These are phyloP conservation scores for Gaertneriomyces sp. DNA, from an alignment of 192 early-diverging fungal genomes.

Conservation along the genomic window DNA sequence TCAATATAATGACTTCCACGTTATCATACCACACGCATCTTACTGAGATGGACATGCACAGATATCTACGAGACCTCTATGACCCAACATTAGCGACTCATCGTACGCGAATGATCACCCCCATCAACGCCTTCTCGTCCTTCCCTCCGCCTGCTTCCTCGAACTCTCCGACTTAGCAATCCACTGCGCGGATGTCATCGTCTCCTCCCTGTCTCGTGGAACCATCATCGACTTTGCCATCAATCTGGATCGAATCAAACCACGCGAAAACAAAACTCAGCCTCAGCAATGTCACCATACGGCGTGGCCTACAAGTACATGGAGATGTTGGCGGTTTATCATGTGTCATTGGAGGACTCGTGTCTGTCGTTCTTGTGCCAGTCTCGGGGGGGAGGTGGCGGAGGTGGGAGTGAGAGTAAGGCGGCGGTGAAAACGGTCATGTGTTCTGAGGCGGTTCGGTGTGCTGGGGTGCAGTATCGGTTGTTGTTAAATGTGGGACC, in stretches of 20 bases:
- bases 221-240: conserved; percentile 24
- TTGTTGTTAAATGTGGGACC: conserved; percentile 28
- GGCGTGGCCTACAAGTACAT: conserved; percentile 1
- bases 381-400: too few relatives aligned
- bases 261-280: too few relatives aligned
- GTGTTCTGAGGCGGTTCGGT: conserved; percentile 31
- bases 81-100: background rate
- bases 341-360: too few relatives aligned
- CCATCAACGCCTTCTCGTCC: conserved; percentile 15
- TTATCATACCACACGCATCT: too few relatives aligned
- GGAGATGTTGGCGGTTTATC: background rate
- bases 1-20: too few relatives aligned
- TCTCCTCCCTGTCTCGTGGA: conserved; percentile 7
- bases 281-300: too few relatives aligned
- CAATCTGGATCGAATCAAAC: conserved; percentile 23
- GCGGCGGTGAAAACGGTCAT: too few relatives aligned
- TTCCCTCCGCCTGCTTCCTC: conserved; percentile 42
- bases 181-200: conserved; percentile 24
- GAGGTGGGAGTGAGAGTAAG: too few relatives aligned
- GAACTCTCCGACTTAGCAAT: conserved; percentile 26
- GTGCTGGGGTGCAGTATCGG: conserved; percentile 41
- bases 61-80: conserved; percentile 17
- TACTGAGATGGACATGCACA: too few relatives aligned
- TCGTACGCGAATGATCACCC: conserved; percentile 16
- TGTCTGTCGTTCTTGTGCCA: too few relatives aligned